Evolutionary conservation across 2,329 filamentous ascomycete species (phyloP), one percentile per base, ranked within the genome.

Genomic region (Xylariaceae sp.): DNA sequence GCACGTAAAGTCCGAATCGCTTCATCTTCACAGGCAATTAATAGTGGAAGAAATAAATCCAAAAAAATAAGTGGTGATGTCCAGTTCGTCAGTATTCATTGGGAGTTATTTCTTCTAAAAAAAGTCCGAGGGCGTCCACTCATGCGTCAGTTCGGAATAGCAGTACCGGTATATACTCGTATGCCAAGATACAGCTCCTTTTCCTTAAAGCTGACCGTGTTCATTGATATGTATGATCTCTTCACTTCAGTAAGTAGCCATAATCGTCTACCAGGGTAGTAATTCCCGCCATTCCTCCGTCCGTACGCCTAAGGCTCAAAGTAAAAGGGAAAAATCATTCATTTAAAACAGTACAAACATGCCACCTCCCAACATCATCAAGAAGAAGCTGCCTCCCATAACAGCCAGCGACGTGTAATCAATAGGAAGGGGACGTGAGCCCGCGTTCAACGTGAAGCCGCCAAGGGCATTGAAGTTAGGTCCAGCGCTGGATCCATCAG

Each of bases 381-480:
- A 62, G 35, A 66, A 52, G 66, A 74, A 70, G 10, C 68, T 70
- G 4, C 68, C 60, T 7, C 68, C 71, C 62, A 74, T 63, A 5
- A 72, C 62, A 37, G 56, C 53, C 11, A 71, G 49, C 15, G 67
- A 63, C 6, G 67, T 65, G 57, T 66, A 62, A 11, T 67, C 68
- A 13, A 68, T 56, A 4, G 66, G 61, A 3, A 64, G 58, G 5
- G 64, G 55, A 13, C 63, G 45, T 6, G 57, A 55, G 9, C 63
- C 66, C 1, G 61, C 64, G 30, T 49, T 63, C 10, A 62, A 56
- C 30, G 61, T 59, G 58, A 78, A 78, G 2, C 76, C 77, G 2
- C 67, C 50, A 11, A 69, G 71, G 1, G 77, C 77, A 17, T 64
- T 68, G 60, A 70, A 77, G 1, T 67, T 68, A 2, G 76, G 74